phyloP scores from a whole-genome alignment of 1,284 basidiomycete genomes.

The Erythrobasidium hasegawianum region DNA sequence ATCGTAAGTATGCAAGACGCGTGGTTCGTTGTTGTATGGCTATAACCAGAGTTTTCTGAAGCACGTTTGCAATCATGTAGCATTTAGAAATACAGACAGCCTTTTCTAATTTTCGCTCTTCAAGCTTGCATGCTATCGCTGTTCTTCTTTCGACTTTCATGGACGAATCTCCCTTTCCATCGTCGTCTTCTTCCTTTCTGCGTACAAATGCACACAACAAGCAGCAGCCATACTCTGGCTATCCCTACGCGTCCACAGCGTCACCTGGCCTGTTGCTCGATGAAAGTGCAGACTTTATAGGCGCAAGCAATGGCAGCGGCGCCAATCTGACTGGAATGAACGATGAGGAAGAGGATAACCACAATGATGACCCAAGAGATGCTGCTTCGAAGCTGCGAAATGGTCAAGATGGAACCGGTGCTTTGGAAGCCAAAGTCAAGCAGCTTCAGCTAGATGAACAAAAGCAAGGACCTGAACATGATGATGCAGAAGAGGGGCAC shows the following conservation, averaged over 20 bases:
- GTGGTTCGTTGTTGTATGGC: no score
- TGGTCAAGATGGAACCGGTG: no score
- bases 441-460: not conserved
- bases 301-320: not conserved
- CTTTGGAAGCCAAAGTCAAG: not conserved
- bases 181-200: not conserved
- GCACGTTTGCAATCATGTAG: no score
- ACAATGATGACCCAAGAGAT: no score
- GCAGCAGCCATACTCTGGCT: not conserved
- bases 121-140: not conserved
- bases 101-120: no score
- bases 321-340: not conserved
- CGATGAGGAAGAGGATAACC: not conserved
- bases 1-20: no score
- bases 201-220: no score
- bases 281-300: conserved; percentile 2
- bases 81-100: no score
- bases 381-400: no score
- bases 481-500: not conserved
- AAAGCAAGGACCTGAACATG: not conserved
- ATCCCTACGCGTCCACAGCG: not conserved
- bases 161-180: conserved; percentile 3
- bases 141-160: conserved; percentile 1
- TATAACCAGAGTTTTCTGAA: no score
- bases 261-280: conserved; percentile 1